phyloP scores from a whole-genome alignment of 164 flowering plant genomes.

The Macadamia integrifolia region DNA sequence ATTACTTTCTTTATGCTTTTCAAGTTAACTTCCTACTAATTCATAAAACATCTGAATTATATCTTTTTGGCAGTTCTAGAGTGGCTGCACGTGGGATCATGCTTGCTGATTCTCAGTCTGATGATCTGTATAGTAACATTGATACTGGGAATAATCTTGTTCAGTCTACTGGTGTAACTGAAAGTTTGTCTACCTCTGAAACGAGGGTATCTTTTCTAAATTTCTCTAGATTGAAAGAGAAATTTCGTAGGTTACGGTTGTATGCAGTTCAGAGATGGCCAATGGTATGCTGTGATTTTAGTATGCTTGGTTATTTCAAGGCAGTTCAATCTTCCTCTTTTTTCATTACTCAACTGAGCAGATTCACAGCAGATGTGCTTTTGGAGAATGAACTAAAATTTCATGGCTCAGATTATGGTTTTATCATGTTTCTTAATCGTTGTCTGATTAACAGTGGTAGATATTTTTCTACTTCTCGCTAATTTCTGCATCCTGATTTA shows the following conservation, averaged over 20 bases:
- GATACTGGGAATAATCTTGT: slow-evolving; percentile 21
- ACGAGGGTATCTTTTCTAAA: slow-evolving; percentile 30
- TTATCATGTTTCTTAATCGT: no score
- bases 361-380: not conserved
- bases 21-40: not conserved
- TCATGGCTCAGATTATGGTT: no score
- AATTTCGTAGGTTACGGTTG: slow-evolving; percentile 42
- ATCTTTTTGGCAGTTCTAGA: slow-evolving; percentile 58
- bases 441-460: no score
- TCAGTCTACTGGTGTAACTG: slow-evolving; percentile 30
- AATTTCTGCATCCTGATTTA: slow-evolving; percentile 4
- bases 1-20: not conserved
- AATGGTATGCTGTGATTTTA: slow-evolving; percentile 36
- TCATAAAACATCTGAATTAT: not conserved
- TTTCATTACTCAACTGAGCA: not conserved
- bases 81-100: slow-evolving; percentile 72
- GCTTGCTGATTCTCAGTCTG: slow-evolving; percentile 59
- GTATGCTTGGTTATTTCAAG: not conserved
- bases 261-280: slow-evolving; percentile 76
- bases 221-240: slow-evolving; percentile 50
- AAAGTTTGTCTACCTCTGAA: slow-evolving; percentile 33
- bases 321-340: no score
- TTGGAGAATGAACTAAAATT: not conserved
- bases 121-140: slow-evolving; percentile 31
- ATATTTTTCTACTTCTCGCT: not conserved